Evolutionary conservation across 148 eudicot species (phyloP).

Genomic region (Silene uniflora): DNA sequence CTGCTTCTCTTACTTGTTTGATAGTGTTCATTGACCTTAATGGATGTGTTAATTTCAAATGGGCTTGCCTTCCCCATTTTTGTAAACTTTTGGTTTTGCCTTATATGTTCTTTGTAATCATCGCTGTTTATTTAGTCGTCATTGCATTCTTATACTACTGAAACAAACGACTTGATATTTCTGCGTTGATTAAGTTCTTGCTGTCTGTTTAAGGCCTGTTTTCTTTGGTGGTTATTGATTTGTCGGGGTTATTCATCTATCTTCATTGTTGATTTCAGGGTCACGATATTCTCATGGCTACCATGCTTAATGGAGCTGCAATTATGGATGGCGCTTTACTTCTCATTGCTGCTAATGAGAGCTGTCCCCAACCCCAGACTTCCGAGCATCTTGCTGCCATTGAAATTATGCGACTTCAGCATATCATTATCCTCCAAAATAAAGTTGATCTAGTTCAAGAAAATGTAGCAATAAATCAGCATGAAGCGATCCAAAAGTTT

Average conservation of each 20-base stretch:
- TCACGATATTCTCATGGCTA: slow-evolving; percentile 99
- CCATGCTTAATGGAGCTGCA: slow-evolving; percentile 99
- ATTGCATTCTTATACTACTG: neutral
- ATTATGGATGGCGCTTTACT: slow-evolving; percentile 99
- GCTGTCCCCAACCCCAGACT: slow-evolving; percentile 98
- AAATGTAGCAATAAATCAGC: slow-evolving; percentile 94
- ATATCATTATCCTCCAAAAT: slow-evolving; percentile 91
- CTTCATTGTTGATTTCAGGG: slow-evolving; percentile 46
- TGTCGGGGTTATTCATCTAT: neutral
- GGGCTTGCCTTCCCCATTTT: neutral
- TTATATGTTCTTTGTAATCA: no score
- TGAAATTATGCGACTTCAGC: slow-evolving; percentile 95
- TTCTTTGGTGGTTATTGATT: neutral
- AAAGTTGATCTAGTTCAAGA: slow-evolving; percentile 96
- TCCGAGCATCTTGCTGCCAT: slow-evolving; percentile 98
- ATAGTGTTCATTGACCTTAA: neutral
- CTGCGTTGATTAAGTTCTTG: neutral
- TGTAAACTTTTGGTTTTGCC: neutral
- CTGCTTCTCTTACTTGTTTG: neutral
- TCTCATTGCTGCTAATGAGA: slow-evolving; percentile 97
- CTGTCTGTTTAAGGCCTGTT: neutral
- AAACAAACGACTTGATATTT: neutral
- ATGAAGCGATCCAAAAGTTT: slow-evolving; percentile 87
- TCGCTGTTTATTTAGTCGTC: neutral
- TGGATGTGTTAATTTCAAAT: neutral